A percentile compares a stretch with the other conserved stretches of the same genome.
These are phyloP conservation scores for Kwoniella dendrophila DNA, from an alignment of 768 basidiomycete species.

Conservation along the genomic window DNA sequence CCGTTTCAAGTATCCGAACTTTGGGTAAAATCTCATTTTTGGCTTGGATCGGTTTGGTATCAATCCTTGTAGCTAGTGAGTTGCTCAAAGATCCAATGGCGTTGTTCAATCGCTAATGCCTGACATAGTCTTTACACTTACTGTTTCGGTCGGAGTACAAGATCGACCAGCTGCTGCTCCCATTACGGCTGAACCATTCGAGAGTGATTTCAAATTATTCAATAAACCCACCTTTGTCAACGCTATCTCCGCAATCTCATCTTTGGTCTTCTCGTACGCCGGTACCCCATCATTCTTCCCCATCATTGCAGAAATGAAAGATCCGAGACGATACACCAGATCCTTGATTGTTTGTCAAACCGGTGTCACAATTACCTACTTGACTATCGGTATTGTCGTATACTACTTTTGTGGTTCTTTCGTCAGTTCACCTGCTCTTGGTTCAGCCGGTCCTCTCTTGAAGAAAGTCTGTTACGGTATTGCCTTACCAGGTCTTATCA, in stretches of 20 bases:
- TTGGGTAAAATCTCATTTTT: conserved; percentile 49
- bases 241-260: conserved; percentile 52
- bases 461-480: conserved; percentile 47
- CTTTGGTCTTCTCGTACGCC: conserved; percentile 51
- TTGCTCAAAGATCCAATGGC: background rate
- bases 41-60: conserved; percentile 40
- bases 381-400: conserved; percentile 45
- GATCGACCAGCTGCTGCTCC: conserved; percentile 39
- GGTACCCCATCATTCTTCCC: conserved; percentile 30
- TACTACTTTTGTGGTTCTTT: conserved; percentile 45
- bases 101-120: background rate
- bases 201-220: conserved; percentile 9
- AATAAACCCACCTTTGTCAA: conserved; percentile 27
- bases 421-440: conserved; percentile 52
- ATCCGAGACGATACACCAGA: conserved; percentile 51
- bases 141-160: conserved; percentile 36
- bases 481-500: conserved; percentile 33
- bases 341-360: conserved; percentile 41
- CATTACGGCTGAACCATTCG: conserved; percentile 1
- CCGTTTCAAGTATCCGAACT: conserved; percentile 44
- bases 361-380: conserved; percentile 39
- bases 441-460: conserved; percentile 47
- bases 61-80: conserved; percentile 27
- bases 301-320: conserved; percentile 54
- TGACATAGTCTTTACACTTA: conserved; percentile 27